Evolutionary conservation across 176 grass and related monocot genomes (phyloP), one percentile per base, ranked within the genome.

Genomic region (Aegilops speltoides): DNA sequence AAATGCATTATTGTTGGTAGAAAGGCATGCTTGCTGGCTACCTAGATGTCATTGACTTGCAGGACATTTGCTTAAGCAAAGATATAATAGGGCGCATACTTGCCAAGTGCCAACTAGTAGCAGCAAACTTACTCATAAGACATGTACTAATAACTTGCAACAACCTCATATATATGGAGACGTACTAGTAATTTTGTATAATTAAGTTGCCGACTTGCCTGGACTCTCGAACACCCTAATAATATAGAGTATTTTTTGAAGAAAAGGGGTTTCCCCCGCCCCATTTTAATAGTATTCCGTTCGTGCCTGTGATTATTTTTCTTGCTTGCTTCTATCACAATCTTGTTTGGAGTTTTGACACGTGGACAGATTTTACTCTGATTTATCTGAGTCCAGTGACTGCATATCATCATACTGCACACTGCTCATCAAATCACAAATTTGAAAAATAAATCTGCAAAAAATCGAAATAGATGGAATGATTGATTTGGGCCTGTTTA

Each of bases 1-100:
- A n/a, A 56, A 8, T 79, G 79, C 17, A 79, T 90, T 78, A 86
- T 86, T 83, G 37, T 9, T 38, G 8, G 37, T 38, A 37, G 36
- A 37, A 37, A 37, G 36, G 0, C 0, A 37, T 37, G 36, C 36
- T 37, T 37, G 36, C 7, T 37, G 36, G 36, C 7, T 37, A 37
- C 36, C 36, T 37, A 2, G 36, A 7, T 37, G 36, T 2, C 36
- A 37, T 37, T 37, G 36, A 37, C 36, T 37, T 1, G 7, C 36
- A 37, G 7, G 36, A 37, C 36, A 37, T 37, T 37, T 38, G 37
- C 37, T 9, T 38, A 9, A 38, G 9, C 8, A 8, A 38, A 38
- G 37, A 38, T 38, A 38, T 38, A 38, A 38, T 38, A 38, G 8
- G 37, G 37, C 37, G 37, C 37, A 38, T 38, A 38, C 37, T 1